Conservation (phyloP, 495 filamentous ascomycete species). For the Aspergillus olivimuriae region DNA sequence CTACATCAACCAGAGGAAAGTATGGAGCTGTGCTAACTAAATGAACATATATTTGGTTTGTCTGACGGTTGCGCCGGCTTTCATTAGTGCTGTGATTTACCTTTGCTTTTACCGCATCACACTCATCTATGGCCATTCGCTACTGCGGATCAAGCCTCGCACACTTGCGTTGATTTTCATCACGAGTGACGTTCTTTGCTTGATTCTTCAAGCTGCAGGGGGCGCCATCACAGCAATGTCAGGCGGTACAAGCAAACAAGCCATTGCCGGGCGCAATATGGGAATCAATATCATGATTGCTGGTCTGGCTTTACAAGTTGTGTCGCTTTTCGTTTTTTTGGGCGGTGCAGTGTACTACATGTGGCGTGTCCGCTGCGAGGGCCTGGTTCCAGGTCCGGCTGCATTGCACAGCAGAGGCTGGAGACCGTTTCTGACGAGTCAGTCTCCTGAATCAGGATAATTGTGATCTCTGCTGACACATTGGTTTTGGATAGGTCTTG, state of each 20-base stretch:
- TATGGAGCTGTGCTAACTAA: slow-evolving; percentile 4
- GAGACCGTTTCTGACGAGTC: too few relatives aligned
- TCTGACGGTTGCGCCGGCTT: slow-evolving; percentile 50
- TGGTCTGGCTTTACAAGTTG: slow-evolving; percentile 48
- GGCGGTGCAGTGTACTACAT: slow-evolving; percentile 44
- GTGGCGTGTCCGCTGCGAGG: slow-evolving; percentile 31
- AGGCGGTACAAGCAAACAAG: slow-evolving; percentile 7
- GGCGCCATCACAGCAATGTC: slow-evolving; percentile 44
- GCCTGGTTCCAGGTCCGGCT: too few relatives aligned
- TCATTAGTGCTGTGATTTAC: slow-evolving; percentile 52
- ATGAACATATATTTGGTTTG: slow-evolving; percentile 38
- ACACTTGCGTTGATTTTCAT: slow-evolving; percentile 49
- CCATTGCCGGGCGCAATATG: too few relatives aligned
- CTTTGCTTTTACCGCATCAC: slow-evolving; percentile 50
- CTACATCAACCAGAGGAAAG: slow-evolving; percentile 3
- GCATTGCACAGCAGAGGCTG: too few relatives aligned
- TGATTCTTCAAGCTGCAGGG: slow-evolving; percentile 50
- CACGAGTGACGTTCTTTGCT: slow-evolving; percentile 44
- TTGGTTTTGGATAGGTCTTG: slow-evolving; percentile 32
- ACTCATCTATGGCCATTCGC: slow-evolving; percentile 36
- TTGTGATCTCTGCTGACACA: slow-evolving; percentile 3
- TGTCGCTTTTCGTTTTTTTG: slow-evolving; percentile 47
- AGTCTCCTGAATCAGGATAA: too few relatives aligned
- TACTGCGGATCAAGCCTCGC: slow-evolving; percentile 43
- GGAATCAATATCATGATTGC: slow-evolving; percentile 52